Conservation (phyloP, 129 eudicot species). For the Chrysanthemum seticuspe region DNA sequence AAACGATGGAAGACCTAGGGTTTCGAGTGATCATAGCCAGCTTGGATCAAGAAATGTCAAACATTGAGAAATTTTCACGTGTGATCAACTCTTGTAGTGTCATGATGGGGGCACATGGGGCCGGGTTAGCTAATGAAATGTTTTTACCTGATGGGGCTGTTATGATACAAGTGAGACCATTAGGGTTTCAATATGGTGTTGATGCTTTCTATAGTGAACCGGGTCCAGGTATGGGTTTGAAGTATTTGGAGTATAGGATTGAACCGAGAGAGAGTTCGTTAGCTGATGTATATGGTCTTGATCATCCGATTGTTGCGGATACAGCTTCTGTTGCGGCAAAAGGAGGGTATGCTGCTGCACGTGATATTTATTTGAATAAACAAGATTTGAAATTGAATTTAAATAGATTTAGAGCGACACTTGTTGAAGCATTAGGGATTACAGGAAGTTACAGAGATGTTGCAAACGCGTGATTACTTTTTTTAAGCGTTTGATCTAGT, state of each 20-base stretch:
- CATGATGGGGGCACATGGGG: slow-evolving; percentile 70
- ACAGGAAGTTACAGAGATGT: slow-evolving; percentile 32
- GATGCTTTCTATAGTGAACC: slow-evolving; percentile 50
- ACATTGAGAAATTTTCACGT: slow-evolving; percentile 39
- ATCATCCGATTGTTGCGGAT: slow-evolving; percentile 54
- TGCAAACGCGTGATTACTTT: not conserved
- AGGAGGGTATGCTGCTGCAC: slow-evolving; percentile 47
- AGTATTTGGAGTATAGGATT: slow-evolving; percentile 61
- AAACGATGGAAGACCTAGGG: slow-evolving; percentile 56
- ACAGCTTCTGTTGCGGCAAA: slow-evolving; percentile 43
- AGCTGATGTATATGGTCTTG: slow-evolving; percentile 40
- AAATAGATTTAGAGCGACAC: slow-evolving; percentile 44
- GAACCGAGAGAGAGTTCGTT: slow-evolving; percentile 74
- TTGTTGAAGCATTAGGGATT: slow-evolving; percentile 46
- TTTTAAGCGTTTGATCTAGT: not conserved
- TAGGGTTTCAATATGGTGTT: slow-evolving; percentile 56
- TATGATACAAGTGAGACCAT: slow-evolving; percentile 55
- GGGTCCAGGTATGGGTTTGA: slow-evolving; percentile 57
- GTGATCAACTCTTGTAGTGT: slow-evolving; percentile 58
- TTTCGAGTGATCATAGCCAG: slow-evolving; percentile 48
- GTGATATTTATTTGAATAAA: slow-evolving; percentile 51
- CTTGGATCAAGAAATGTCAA: slow-evolving; percentile 27
- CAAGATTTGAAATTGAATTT: slow-evolving; percentile 63
- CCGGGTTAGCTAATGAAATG: slow-evolving; percentile 56
- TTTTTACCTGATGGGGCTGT: slow-evolving; percentile 59